A percentile compares a stretch with the other conserved stretches of the same genome.
Evolutionary conservation across 306 rosid genomes (phyloP).

Genomic region (Castanopsis chinensis): DNA sequence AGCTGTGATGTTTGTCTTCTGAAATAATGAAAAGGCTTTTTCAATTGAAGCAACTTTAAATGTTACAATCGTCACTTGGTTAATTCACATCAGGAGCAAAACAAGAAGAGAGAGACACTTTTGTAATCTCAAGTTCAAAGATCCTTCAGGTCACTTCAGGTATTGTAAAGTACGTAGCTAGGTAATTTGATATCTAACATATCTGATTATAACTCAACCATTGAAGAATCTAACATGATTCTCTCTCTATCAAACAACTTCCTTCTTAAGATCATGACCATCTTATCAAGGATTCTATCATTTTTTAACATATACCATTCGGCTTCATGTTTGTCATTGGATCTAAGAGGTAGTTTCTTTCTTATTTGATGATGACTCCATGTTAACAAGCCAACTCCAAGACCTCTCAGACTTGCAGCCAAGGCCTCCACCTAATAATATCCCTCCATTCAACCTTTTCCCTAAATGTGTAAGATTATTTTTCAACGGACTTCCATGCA

Average conservation of each 20-base stretch:
- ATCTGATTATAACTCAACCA: constrained; percentile 1
- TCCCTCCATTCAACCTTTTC: constrained; percentile 48
- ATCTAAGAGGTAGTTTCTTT: constrained; percentile 58
- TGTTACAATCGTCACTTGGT: neutral
- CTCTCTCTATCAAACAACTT: constrained; percentile 35
- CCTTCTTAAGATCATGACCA: constrained; percentile 47
- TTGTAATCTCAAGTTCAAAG: neutral
- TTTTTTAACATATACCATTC: neutral
- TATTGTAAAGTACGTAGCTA: neutral
- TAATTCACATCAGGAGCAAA: neutral
- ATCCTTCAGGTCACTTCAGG: neutral
- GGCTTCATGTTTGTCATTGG: constrained; percentile 44
- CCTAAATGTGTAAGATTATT: too few relatives aligned
- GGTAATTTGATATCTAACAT: neutral
- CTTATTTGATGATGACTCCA: constrained; percentile 44
- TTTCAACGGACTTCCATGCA: constrained; percentile 54
- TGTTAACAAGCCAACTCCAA: constrained; percentile 75
- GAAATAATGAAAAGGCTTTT: neutral
- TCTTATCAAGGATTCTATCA: constrained; percentile 38
- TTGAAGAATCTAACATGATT: neutral
- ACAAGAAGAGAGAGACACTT: neutral
- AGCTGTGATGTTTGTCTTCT: neutral
- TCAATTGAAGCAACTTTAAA: neutral
- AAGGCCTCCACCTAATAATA: constrained; percentile 72
- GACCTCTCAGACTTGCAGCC: constrained; percentile 54